Conservation (phyloP, 1,139 yeast genomes). For the Yamadazyma aaseri region DNA sequence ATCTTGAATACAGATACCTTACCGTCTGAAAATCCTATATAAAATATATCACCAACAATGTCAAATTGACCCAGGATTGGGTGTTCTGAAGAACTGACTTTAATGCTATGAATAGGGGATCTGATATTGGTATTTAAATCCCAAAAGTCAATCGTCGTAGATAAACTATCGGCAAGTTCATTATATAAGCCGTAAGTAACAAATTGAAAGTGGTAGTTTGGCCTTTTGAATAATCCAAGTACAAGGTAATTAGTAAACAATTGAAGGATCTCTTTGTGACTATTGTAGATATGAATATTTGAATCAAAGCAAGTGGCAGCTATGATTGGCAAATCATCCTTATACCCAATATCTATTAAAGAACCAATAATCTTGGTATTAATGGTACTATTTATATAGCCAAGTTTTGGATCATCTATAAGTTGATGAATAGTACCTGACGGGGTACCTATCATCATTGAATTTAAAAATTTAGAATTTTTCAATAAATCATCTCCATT, state of each 20-base stretch:
- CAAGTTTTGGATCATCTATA: constrained; percentile 24
- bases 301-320: constrained; percentile 10
- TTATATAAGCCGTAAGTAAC: constrained; percentile 44
- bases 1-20: constrained; percentile 10
- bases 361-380: constrained; percentile 7
- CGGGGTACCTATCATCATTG: constrained; percentile 41
- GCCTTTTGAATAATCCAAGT: constrained; percentile 43
- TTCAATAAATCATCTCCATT: constrained; percentile 7
- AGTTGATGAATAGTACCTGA: constrained; percentile 47
- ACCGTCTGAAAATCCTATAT: constrained; percentile 29
- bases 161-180: constrained; percentile 14
- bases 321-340: constrained; percentile 10
- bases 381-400: constrained; percentile 23
- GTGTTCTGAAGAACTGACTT: constrained; percentile 5
- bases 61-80: constrained; percentile 19
- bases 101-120: constrained; percentile 29
- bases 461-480: constrained; percentile 7
- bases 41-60: constrained; percentile 20
- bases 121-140: constrained; percentile 42
- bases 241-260: constrained; percentile 42
- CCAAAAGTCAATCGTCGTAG: constrained; percentile 53
- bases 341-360: constrained; percentile 10
- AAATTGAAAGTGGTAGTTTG: constrained; percentile 42
- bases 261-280: constrained; percentile 6
- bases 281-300: constrained; percentile 12